A percentile compares a stretch with the other conserved stretches of the same genome.
These are phyloP conservation scores for Epichloe aotearoae DNA, from an alignment of 2,329 filamentous ascomycete genomes.

Conservation along the genomic window DNA sequence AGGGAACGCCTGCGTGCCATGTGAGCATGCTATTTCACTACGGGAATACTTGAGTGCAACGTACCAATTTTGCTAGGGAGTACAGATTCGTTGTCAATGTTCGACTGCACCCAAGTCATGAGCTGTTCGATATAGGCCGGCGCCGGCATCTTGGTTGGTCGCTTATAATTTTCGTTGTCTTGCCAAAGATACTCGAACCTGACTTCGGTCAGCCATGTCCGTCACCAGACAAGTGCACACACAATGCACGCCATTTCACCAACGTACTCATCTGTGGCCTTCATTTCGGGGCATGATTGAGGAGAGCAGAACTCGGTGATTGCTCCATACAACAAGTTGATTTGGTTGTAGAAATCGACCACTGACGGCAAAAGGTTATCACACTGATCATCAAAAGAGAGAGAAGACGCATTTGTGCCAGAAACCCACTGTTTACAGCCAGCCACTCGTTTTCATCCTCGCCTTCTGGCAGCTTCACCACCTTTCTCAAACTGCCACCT, in stretches of 20 bases:
- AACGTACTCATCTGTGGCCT: conserved; percentile 91
- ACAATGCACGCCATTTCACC: not conserved
- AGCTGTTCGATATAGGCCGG: conserved; percentile 96
- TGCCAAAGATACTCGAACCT: conserved; percentile 99
- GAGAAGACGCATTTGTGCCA: too few relatives aligned
- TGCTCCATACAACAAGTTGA: conserved; percentile 95
- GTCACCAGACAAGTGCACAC: not conserved
- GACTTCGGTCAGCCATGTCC: not conserved
- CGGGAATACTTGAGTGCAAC: conserved; percentile 7
- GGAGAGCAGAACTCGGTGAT: conserved; percentile 99
- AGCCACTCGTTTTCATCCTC: conserved; percentile 98
- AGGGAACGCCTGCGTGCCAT: conserved; percentile 57
- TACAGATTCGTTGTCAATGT: conserved; percentile 88
- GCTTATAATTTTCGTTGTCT: conserved; percentile 84
- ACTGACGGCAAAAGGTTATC: conserved; percentile 37
- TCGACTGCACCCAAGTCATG: conserved; percentile 92
- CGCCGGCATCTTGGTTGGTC: conserved; percentile 94
- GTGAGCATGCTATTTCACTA: not conserved
- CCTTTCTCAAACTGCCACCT: conserved; percentile 86
- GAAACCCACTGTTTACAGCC: conserved; percentile 77
- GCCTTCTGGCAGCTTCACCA: conserved; percentile 91
- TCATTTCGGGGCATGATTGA: conserved; percentile 96
- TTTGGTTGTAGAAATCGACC: conserved; percentile 99
- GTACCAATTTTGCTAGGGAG: conserved; percentile 85
- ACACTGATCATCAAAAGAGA: not conserved